These are phyloP conservation scores for Monosporascus sp. DNA, from an alignment of 2,329 filamentous ascomycete genomes.

Conservation along the genomic window DNA sequence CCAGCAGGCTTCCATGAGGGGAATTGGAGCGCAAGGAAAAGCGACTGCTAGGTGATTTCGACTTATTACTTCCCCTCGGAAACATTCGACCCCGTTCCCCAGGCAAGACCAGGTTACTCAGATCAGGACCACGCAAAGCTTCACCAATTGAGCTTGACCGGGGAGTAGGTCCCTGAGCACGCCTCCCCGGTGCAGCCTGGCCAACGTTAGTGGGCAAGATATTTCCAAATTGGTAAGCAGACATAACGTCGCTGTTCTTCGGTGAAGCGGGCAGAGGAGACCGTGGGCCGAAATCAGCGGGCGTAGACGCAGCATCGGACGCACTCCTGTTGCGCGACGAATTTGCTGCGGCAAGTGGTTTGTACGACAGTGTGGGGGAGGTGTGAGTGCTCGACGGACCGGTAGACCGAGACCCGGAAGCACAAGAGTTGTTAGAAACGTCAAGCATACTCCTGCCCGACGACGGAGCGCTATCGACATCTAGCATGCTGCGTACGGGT, in stretches of 20 bases:
- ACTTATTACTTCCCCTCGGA: slow-evolving; percentile 38
- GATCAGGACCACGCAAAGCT: slow-evolving; percentile 47
- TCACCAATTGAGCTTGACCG: slow-evolving; percentile 44
- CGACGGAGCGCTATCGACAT: slow-evolving; percentile 42
- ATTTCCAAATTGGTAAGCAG: slow-evolving; percentile 57
- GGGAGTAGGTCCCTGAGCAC: slow-evolving; percentile 21
- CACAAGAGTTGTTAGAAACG: slow-evolving; percentile 31
- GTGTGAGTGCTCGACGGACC: slow-evolving; percentile 38
- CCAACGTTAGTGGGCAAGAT: slow-evolving; percentile 50
- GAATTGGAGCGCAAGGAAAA: slow-evolving; percentile 47
- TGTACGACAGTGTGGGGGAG: slow-evolving; percentile 39
- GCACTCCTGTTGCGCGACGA: slow-evolving; percentile 44
- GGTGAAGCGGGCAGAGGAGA: slow-evolving; percentile 19
- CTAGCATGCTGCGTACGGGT: slow-evolving; percentile 61
- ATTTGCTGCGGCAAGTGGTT: slow-evolving; percentile 23
- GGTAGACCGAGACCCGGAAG: slow-evolving; percentile 13
- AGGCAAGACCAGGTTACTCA: slow-evolving; percentile 44
- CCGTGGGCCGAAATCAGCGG: slow-evolving; percentile 41
- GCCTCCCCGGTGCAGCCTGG: slow-evolving; percentile 39
- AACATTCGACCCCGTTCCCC: slow-evolving; percentile 38
- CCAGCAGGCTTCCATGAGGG: slow-evolving; percentile 30
- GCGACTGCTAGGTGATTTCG: slow-evolving; percentile 49
- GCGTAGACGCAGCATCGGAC: slow-evolving; percentile 48
- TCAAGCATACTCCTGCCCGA: slow-evolving; percentile 50
- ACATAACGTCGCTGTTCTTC: slow-evolving; percentile 36